Base-by-base conservation (phyloP, 1,139 yeast species). In the Kodamaea arcana region DNA sequence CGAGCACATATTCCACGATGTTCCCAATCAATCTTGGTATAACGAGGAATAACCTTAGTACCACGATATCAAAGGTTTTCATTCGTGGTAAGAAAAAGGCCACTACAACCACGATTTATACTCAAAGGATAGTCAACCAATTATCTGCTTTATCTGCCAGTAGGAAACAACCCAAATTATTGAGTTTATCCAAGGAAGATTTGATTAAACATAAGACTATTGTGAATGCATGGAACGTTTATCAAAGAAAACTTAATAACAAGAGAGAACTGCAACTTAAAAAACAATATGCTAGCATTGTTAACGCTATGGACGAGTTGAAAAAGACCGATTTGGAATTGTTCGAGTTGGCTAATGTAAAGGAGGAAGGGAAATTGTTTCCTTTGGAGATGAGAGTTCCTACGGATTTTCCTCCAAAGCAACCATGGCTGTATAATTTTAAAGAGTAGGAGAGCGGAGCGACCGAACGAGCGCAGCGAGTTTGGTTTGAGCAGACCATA, bases 311-410 rank as follows among this genome's bases (percentile, higher is more conserved):
- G 78, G 78, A 75, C 32, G 85, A 80, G 43, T 74, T 92, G 52
- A 70, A 80, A 48, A 41, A 54, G 10, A 41, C 64, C 18, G 62
- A 61, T 44, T 74, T 78, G 0, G 64, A 60, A 40, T 64, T 83
- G 41, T 77, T 58, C 44, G 72, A 70, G 41, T 70, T 71, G 27
- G 80, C 83, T 25, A 72, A 69, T 51, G 53, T 55, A 22, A 58
- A 64, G 35, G 75, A 77, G 42, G 53, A 55, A 27, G 69, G 69
- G 40, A 74, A 72, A 45, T 66, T 79, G 49, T 83, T 80, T 54
- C 92, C 94, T 7, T 57, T 82, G 51, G 96, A 90, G 51, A 59
- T 87, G 64, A 76, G 94, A 54, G 78, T 85, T 4, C 97, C 98
- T 23, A 84, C 95, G 1, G 94, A 88, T 37, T 86, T 69, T 43